Evolutionary conservation across 805 yeast genomes (phyloP), one percentile per base, ranked within the genome.

Genomic region (Candida rishiriensis): DNA sequence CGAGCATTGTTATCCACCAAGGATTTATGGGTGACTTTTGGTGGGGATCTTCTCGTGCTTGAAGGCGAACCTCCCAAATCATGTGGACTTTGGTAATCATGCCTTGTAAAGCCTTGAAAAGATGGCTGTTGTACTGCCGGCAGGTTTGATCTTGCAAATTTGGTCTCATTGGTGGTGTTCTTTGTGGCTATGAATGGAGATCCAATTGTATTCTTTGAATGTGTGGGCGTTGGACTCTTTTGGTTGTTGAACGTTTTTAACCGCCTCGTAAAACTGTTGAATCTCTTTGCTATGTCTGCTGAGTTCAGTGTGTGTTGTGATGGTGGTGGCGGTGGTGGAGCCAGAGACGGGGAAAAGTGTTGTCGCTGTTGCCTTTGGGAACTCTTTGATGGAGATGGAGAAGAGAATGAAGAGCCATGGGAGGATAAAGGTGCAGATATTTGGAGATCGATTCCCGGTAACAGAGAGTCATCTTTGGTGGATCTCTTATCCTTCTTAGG

Each of bases 221-320:
- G n/a, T 38, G 26, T 36, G 29, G 38, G 17, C 11, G 36, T 15
- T 34, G 17, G 48, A 13, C 40, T 42, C 40, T 42, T 48, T 37
- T 15, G 51, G 48, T 21, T 49, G 44, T 28, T 49, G 42, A 45
- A 43, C 29, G 39, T 42, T 34, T 47, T 54, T 11, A 59, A 35
- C 34, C 54, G 59, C 21, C 48, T 54, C 17, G 59, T 55, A 17
- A 60, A 50, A 13, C 41, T 51, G 3, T 54, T 61, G 15, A 59
- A 41, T 36, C 45, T 53, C 38, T 47, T 56, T 3, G 39, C 38
- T 15, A 53, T 49, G 2, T 45, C 43, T 6, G 39, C 40, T 1
- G 54, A 46, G 2, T 53, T 41, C 2, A 39, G 29, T 10, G 40
- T 14, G 10, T 14, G 40, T 14, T 29, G 41, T 10, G 48, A 17